Conservation (phyloP, 306 rosid species). For the Gastrolobium bilobum region DNA sequence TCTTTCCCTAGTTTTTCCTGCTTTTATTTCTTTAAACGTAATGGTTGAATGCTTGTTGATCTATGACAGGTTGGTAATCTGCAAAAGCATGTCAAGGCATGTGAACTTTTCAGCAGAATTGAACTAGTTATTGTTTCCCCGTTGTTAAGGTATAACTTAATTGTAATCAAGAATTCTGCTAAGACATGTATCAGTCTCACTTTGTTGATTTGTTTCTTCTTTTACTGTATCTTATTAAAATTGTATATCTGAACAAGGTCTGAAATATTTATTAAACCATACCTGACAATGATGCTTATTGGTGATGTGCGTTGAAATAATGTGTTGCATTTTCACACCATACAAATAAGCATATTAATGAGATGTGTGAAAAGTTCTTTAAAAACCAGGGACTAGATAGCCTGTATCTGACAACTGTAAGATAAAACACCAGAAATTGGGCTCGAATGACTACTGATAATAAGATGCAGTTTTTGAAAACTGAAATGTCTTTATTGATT, state of each 20-base stretch:
- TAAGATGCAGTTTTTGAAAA: slow-evolving; percentile 3
- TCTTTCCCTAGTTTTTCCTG: slow-evolving; percentile 30
- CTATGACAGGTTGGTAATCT: slow-evolving; percentile 76
- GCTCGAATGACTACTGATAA: slow-evolving; percentile 20
- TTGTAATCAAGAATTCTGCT: slow-evolving; percentile 25
- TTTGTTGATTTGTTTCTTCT: background rate
- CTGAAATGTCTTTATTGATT: background rate
- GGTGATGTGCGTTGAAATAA: slow-evolving; percentile 3
- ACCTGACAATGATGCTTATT: background rate
- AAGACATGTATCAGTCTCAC: slow-evolving; percentile 15
- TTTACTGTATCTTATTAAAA: slow-evolving; percentile 13
- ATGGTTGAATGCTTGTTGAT: slow-evolving; percentile 22
- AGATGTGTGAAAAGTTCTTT: background rate
- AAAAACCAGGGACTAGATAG: slow-evolving; percentile 1
- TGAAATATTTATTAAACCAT: background rate
- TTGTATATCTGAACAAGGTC: slow-evolving; percentile 12
- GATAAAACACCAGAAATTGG: slow-evolving; percentile 27
- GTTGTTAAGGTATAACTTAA: slow-evolving; percentile 70
- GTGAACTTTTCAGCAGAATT: slow-evolving; percentile 66
- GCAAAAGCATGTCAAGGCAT: slow-evolving; percentile 70
- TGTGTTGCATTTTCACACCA: background rate
- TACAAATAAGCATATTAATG: background rate
- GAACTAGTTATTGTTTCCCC: slow-evolving; percentile 86
- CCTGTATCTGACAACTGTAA: background rate
- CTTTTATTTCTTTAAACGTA: slow-evolving; percentile 5